A percentile compares a stretch with the other conserved stretches of the same genome.
Conservation (phyloP, 768 basidiomycete genomes). For the Boletellus ananas region DNA sequence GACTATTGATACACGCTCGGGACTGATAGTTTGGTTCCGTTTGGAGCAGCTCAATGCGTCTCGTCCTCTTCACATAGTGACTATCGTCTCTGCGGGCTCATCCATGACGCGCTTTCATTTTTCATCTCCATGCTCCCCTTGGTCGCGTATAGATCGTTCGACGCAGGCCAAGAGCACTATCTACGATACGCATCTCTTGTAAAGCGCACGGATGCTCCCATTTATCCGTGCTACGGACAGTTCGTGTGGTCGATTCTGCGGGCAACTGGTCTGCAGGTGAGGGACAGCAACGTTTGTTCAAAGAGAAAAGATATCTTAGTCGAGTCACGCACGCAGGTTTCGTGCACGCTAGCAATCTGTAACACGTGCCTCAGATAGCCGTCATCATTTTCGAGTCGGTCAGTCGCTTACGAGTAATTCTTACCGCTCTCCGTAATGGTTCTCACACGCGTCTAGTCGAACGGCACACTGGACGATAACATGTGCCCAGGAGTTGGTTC, state of each 20-base stretch:
- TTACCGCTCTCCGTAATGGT: no score
- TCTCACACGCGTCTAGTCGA: conserved; percentile 33
- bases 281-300: neutral
- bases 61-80: conserved; percentile 30
- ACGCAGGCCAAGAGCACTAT: conserved; percentile 49
- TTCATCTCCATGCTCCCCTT: neutral
- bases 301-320: neutral
- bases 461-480: conserved; percentile 62
- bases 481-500: conserved; percentile 56
- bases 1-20: conserved; percentile 57
- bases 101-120: conserved; percentile 32
- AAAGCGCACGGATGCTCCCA: conserved; percentile 40
- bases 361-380: conserved; percentile 31
- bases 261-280: conserved; percentile 63
- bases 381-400: conserved; percentile 58
- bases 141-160: conserved; percentile 36
- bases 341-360: conserved; percentile 43
- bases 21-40: conserved; percentile 53
- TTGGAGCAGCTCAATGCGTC: conserved; percentile 66
- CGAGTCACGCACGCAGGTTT: conserved; percentile 31
- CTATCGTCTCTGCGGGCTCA: no score
- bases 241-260: conserved; percentile 61
- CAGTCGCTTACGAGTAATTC: conserved; percentile 9
- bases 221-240: conserved; percentile 47
- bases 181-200: conserved; percentile 50